Base-by-base conservation (phyloP, 495 filamentous ascomycete genomes). In the Talaromyces liani region DNA sequence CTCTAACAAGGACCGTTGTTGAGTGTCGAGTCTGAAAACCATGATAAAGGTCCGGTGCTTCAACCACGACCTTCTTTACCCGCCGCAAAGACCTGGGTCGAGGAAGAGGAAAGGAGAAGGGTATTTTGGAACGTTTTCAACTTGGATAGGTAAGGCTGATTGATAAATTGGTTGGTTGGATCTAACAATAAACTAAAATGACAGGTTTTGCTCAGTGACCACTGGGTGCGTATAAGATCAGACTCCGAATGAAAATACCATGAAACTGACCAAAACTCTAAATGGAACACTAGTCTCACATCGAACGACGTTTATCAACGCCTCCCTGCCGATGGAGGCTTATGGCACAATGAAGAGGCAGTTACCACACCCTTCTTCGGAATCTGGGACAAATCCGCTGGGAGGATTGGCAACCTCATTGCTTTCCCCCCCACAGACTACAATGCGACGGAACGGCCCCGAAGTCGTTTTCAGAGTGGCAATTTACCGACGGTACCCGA, bases 41-140 rank as follows among this genome's bases (percentile, higher is more conserved):
- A 64, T 36, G 61, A 56, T 25, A 55, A 29, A n/a, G 62, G 67
- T 16, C 64, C 67, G 24, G 58, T 76, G 6, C 65, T 70, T 10
- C 71, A 79, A 4, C 70, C 79, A 5, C 55, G 53, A 34, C 18
- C 58, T 29, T 65, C 33, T 39, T 10, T 65, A 8, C 22, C 45
- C 6, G 29, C 31, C 31, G 34, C 59, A 55, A 68, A 67, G 55
- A 69, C 69, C 63, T 82, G 81, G 79, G 64, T 61, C 4, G 80
- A 84, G 59, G 65, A 77, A 14, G 82, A 85, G 67, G 81, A 84
- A 66, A 72, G 80, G 12, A 70, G 82, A 6, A 64, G 82, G 8
- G 63, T 76, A 4, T 84, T 84, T 62, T 85, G 82, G 82, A 77
- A 72, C 7, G 69, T 75, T 0, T 83, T 80, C 58, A 77, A 75